A percentile compares a stretch with the other conserved stretches of the same genome.
Conservation (phyloP, 208 protist genomes). For the Leishmania gerbilli region DNA sequence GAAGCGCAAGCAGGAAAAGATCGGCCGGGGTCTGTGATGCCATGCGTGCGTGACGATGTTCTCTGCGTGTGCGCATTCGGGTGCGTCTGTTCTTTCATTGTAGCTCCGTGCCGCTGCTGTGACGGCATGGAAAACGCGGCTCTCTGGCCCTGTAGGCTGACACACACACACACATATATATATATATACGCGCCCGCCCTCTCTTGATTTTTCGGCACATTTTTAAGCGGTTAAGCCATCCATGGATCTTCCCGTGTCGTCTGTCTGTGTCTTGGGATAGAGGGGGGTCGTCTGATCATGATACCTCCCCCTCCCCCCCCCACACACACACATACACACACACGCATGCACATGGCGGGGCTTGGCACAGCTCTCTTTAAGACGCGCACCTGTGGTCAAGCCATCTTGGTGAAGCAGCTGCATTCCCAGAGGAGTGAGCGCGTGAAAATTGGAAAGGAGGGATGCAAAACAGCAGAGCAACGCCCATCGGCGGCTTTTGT, state of each 20-base stretch:
- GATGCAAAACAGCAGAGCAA: background rate
- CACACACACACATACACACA: background rate
- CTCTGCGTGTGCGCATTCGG: background rate
- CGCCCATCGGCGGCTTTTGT: background rate
- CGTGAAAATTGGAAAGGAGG: too few relatives aligned
- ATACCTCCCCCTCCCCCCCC: background rate
- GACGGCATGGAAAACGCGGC: background rate
- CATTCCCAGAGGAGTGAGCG: too few relatives aligned
- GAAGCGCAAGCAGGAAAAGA: constrained; percentile 57
- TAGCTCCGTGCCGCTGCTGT: background rate
- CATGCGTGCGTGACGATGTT: background rate
- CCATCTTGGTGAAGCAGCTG: too few relatives aligned
- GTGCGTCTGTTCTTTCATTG: background rate
- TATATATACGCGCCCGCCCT: background rate
- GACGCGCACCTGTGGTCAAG: background rate
- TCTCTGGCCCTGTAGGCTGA: background rate
- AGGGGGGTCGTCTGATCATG: background rate
- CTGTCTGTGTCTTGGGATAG: background rate
- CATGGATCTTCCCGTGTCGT: background rate
- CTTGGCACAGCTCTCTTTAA: background rate
- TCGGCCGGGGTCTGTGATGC: constrained; percentile 67
- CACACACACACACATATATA: background rate
- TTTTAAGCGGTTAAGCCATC: constrained; percentile 3
- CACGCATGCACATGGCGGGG: background rate
- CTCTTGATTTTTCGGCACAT: background rate